Evolutionary conservation across 108 stramenopile species (phyloP).

Genomic region (Chaetoceros muelleri): DNA sequence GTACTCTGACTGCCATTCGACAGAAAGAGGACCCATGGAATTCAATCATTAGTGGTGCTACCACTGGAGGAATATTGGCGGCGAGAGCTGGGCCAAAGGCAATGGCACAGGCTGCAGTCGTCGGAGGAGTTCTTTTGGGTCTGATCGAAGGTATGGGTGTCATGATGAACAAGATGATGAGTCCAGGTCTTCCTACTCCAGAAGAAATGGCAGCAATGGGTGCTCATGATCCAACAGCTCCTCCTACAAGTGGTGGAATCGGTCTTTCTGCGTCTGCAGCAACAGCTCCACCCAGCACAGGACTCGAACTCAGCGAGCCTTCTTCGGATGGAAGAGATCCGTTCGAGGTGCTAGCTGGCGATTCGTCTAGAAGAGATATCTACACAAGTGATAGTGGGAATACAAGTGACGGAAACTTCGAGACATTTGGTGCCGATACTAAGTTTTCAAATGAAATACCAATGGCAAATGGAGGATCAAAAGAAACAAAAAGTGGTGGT

Average conservation of each 20-base stretch:
- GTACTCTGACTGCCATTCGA: slow-evolving; percentile 82
- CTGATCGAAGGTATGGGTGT: slow-evolving; percentile 97
- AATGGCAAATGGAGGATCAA: neutral
- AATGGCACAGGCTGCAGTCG: slow-evolving; percentile 85
- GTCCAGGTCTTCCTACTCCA: slow-evolving; percentile 29
- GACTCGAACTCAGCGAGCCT: neutral
- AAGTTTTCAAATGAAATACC: slow-evolving; percentile 19
- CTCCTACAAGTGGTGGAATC: slow-evolving; percentile 74
- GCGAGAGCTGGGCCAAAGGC: slow-evolving; percentile 94
- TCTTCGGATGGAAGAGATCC: slow-evolving; percentile 8
- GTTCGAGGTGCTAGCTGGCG: slow-evolving; percentile 7
- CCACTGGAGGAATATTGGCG: slow-evolving; percentile 92
- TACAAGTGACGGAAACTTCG: slow-evolving; percentile 9
- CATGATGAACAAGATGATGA: slow-evolving; percentile 48
- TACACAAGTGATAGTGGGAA: slow-evolving; percentile 8
- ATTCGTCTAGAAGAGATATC: neutral
- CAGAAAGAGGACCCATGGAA: slow-evolving; percentile 99
- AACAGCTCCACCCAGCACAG: slow-evolving; percentile 8
- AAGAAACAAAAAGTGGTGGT: slow-evolving; percentile 21
- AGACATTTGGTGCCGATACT: slow-evolving; percentile 24
- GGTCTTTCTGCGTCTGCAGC: slow-evolving; percentile 28
- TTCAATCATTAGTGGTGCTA: slow-evolving; percentile 88
- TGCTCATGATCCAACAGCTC: slow-evolving; percentile 74
- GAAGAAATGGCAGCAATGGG: slow-evolving; percentile 42
- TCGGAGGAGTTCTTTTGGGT: slow-evolving; percentile 92